Base-by-base conservation (phyloP, 2,329 filamentous ascomycete species). In the Aspergillus fructus region DNA sequence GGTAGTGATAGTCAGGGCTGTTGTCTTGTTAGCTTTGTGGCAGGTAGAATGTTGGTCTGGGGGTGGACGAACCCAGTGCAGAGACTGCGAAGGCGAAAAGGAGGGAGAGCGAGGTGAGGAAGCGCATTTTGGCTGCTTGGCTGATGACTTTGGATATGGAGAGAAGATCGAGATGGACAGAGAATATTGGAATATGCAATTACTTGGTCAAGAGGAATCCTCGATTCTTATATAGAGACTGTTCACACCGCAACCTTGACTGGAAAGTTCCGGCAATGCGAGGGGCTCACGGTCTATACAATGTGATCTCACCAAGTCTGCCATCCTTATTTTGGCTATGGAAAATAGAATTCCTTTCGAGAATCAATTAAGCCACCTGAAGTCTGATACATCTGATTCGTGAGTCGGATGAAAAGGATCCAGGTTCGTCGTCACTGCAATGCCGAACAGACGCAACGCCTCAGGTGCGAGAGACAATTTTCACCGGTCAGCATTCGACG, bases 1-100 rank as follows among this genome's bases (percentile, higher is more conserved):
- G 8, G 66, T 66, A 3, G 71, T 73, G 53, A 78, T 68, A 5
- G 65, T 61, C 39, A 77, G 61, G 56, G 72, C 75, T 37, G 39
- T 21, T 30, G 12, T 5, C 3, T 37, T 43, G 48, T 52, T 45
- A 27, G 21, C 50, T 13, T 33, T 30, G 27, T 30, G 27, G 27
- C 27, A 17, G 34, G 24, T 15, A 13, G 33, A 19, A 15, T 39
- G 11, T 4, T 21, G 3, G 21, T 21, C 19, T 7, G 12, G 12
- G 17, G 8, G 19, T 19, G 21, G 27, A 46, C 64, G 33, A 63
- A 74, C 72, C 70, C 56, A 71, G 56, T 42, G 64, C 63, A 48
- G 69, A 65, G 43, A 64, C 63, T 48, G 70, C 68, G 45, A 73
- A 66, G 39, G 66, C 64, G 37, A 70, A 46, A 42, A 71, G 42